phyloP scores from a whole-genome alignment of 1,284 basidiomycete species.

The Pseudozyma hubeiensis region DNA sequence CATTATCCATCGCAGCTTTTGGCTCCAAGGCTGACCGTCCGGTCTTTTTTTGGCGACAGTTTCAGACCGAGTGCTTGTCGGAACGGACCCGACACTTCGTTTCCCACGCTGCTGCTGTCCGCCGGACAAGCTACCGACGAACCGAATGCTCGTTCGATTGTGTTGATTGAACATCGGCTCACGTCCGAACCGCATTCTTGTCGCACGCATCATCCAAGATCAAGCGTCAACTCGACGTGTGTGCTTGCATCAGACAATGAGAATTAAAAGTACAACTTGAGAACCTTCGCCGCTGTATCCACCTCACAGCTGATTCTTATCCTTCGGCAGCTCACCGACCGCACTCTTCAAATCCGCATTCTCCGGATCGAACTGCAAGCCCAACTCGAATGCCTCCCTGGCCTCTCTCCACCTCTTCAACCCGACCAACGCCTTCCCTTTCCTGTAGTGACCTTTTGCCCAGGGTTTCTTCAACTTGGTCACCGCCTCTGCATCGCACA shows the following conservation, averaged over 20 bases:
- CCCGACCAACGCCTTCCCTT: slow-evolving; percentile 85
- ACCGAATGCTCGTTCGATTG: no score
- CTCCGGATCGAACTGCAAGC: slow-evolving; percentile 88
- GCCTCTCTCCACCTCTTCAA: slow-evolving; percentile 81
- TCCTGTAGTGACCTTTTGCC: slow-evolving; percentile 96
- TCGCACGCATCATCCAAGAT: no score
- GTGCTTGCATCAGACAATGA: neutral
- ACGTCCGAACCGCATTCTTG: no score
- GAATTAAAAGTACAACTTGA: neutral
- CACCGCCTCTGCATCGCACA: slow-evolving; percentile 91
- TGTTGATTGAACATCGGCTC: no score
- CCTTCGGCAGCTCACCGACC: slow-evolving; percentile 25
- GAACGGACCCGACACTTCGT: no score
- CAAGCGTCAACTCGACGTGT: no score
- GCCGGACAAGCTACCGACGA: no score
- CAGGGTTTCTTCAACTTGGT: slow-evolving; percentile 85
- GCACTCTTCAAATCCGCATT: slow-evolving; percentile 70
- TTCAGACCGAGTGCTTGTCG: no score
- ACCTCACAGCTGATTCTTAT: slow-evolving; percentile 37
- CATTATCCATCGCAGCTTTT: no score
- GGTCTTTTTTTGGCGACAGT: no score
- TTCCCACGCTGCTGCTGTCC: no score
- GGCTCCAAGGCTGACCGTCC: no score
- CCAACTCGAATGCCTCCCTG: slow-evolving; percentile 82
- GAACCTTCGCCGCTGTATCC: neutral